Base-by-base conservation (phyloP, 1,139 yeast species). In the Kodamaea sp. region DNA sequence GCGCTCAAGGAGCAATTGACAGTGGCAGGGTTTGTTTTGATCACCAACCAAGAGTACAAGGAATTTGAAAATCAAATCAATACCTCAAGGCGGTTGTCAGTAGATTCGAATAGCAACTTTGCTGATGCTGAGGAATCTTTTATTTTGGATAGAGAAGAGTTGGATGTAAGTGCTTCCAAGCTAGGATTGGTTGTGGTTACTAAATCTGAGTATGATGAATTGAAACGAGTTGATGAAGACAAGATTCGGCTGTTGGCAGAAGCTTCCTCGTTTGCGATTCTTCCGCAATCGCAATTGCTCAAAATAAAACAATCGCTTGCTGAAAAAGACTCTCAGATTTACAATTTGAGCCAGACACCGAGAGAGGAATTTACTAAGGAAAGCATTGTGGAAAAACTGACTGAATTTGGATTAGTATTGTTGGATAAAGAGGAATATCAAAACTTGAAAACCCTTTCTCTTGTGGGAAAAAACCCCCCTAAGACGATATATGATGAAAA, bases 171-270 rank as follows among this genome's bases (percentile, higher is more conserved):
- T 43, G 70, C 71, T 4, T 46, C 54, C 23, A 48, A 53, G 33
- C 48, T 68, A 26, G 77, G 78, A 1, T 57, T 67, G 55, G 62
- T 62, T 3, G 57, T 67, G 4, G 34, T 75, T 4, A 44, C 57
- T 7, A 38, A 41, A 10, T 51, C 50, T 7, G 69, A 62, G 25
- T 52, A 53, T 32, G 41, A 47, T 7, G 41, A 43, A 3, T 38
- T 61, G 25, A 35, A 39, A 7, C 29, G 35, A 10, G 35, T 42
- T 3, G 48, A 46, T 28, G 45, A 50, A 18, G 34, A 37, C 4
- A 53, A 47, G 25, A 37, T 54, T 4, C 42, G 43, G 18, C 43
- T 41, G 5, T 43, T 41, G 24, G 55, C 61, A 5, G 32, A 45
- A 15, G 43, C 36, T 2, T 24, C 42, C 7, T 39, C 49, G 3